Conservation (phyloP, 805 yeast species). For the Nakazawaea wyomingensis region DNA sequence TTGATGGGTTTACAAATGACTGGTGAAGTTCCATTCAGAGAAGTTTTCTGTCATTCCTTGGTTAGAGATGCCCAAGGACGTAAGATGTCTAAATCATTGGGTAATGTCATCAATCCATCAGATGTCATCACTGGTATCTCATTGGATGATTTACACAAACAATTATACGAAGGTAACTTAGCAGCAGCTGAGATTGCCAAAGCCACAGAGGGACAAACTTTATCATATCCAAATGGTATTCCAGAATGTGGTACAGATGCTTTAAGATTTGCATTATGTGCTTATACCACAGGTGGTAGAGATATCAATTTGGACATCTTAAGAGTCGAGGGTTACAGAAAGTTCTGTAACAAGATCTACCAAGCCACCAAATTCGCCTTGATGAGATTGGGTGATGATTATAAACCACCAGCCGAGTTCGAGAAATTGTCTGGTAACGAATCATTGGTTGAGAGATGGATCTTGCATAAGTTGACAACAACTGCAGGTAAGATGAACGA, state of each 20-base stretch:
- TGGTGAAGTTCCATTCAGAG: constrained; percentile 88
- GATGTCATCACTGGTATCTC: constrained; percentile 91
- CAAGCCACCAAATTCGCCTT: constrained; percentile 97
- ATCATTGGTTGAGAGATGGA: constrained; percentile 95
- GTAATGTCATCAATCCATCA: constrained; percentile 93
- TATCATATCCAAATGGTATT: constrained; percentile 92
- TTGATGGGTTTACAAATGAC: constrained; percentile 86
- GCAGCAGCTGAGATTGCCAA: constrained; percentile 83
- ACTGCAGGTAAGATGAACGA: constrained; percentile 62
- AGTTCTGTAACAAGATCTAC: constrained; percentile 98
- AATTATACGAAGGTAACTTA: constrained; percentile 75
- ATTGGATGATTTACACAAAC: constrained; percentile 71
- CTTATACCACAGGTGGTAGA: constrained; percentile 97
- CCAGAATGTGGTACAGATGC: constrained; percentile 99
- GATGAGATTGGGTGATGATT: constrained; percentile 87
- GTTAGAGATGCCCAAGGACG: constrained; percentile 99
- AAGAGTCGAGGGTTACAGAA: constrained; percentile 98
- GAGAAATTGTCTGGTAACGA: constrained; percentile 65
- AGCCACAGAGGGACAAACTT: constrained; percentile 83
- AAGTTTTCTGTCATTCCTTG: constrained; percentile 96
- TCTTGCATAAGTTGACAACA: constrained; percentile 74
- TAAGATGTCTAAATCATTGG: constrained; percentile 96
- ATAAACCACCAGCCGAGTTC: constrained; percentile 63
- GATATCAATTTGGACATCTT: constrained; percentile 94
- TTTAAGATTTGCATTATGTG: constrained; percentile 94